Evolutionary conservation across 169 alveolate genomes (phyloP).

Genomic region (Eimeria falciformis): DNA sequence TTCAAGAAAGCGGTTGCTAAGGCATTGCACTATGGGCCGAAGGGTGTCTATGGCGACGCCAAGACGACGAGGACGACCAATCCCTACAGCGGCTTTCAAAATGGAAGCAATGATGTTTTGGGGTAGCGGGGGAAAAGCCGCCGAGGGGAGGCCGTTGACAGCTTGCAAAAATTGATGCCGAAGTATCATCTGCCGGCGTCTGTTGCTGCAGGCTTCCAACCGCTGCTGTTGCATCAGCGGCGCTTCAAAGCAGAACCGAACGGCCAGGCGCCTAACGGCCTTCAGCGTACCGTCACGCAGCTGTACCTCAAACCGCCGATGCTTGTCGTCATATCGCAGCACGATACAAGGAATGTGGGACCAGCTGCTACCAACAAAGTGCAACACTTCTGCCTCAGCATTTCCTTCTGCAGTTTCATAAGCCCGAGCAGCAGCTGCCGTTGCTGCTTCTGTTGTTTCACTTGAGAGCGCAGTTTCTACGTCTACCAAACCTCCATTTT

Average conservation of each 20-base stretch:
- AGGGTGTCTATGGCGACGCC: constrained; percentile 6
- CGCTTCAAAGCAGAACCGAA: constrained; percentile 58
- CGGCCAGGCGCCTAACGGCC: constrained; percentile 62
- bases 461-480: not conserved
- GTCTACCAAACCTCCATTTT: not conserved
- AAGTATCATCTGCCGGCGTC: constrained; percentile 52
- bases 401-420: not conserved
- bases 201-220: constrained; percentile 45
- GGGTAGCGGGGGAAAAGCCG: constrained; percentile 65
- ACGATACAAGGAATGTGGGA: constrained; percentile 47
- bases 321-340: constrained; percentile 31
- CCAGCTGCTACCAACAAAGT: constrained; percentile 65
- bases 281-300: constrained; percentile 64
- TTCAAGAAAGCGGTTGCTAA: constrained; percentile 48
- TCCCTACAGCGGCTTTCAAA: constrained; percentile 47
- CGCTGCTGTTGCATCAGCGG: constrained; percentile 63
- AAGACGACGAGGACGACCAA: constrained; percentile 31
- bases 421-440: not conserved
- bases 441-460: not conserved
- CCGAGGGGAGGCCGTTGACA: constrained; percentile 43
- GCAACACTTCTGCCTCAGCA: constrained; percentile 72
- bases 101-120: constrained; percentile 9
- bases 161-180: constrained; percentile 58
- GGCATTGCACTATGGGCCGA: constrained; percentile 27
- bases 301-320: constrained; percentile 36